Percentiles rank a stretch among this genome's conserved stretches.
Conservation (phyloP, 441 rosid genomes). For the Adansonia madagascariensis region DNA sequence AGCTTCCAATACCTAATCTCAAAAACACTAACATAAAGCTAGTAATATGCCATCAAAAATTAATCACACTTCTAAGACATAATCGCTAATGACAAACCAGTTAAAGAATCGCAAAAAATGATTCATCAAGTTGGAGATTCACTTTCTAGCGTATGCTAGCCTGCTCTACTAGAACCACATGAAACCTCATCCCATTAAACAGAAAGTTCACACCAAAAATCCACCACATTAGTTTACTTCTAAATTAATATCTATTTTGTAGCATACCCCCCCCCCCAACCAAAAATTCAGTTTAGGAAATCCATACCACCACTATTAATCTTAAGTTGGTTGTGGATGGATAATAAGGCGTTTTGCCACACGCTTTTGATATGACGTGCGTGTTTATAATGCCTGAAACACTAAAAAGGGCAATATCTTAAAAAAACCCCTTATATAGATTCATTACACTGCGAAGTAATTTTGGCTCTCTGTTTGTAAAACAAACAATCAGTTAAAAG, state of each 20-base stretch:
- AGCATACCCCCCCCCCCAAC: background rate
- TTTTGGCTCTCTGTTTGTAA: background rate
- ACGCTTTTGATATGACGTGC: background rate
- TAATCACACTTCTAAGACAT: background rate
- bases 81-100: background rate
- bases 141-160: background rate
- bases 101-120: background rate
- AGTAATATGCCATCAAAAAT: background rate
- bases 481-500: background rate
- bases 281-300: background rate
- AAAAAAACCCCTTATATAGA: background rate
- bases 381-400: background rate
- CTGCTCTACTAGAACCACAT: background rate
- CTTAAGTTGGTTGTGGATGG: background rate
- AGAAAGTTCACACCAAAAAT: background rate
- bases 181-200: background rate
- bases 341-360: background rate
- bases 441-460: conserved; percentile 11
- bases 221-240: background rate
- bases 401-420: background rate
- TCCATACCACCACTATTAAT: background rate
- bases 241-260: background rate
- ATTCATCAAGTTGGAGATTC: background rate
- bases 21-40: conserved; percentile 5
- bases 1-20: background rate